Conservation (phyloP, 305 asterid species). For the Striga hermonthica region DNA sequence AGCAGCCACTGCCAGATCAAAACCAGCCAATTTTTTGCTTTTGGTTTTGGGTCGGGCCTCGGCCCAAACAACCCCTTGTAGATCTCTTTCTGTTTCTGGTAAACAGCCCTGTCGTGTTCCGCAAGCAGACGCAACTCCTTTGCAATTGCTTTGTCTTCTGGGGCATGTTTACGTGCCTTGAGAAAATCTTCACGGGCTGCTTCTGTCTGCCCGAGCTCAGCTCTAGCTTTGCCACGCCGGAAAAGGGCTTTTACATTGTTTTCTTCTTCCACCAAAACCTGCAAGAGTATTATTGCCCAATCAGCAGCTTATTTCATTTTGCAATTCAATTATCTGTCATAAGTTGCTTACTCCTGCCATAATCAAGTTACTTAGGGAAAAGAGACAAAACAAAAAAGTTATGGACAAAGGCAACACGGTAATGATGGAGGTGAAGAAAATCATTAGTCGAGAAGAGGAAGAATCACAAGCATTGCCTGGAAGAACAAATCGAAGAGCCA, state of each 20-base stretch:
- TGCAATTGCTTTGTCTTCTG: conserved; percentile 77
- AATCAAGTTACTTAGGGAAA: not conserved
- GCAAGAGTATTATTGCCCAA: conserved; percentile 19
- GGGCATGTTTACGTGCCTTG: conserved; percentile 78
- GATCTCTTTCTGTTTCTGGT: conserved; percentile 89
- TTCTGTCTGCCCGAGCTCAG: conserved; percentile 92
- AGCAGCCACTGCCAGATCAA: conserved; percentile 70
- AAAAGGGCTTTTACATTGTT: conserved; percentile 84
- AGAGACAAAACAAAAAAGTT: conserved; percentile 2
- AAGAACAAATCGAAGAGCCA: not conserved
- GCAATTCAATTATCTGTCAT: not conserved
- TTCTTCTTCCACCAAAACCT: conserved; percentile 87
- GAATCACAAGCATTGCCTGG: not conserved
- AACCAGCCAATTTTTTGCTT: conserved; percentile 45
- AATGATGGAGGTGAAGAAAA: not conserved
- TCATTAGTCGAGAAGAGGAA: not conserved
- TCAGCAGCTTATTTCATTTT: conserved; percentile 9
- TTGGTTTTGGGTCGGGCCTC: conserved; percentile 63
- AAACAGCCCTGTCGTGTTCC: conserved; percentile 83
- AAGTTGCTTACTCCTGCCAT: conserved; percentile 1
- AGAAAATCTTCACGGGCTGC: conserved; percentile 93
- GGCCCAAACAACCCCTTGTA: conserved; percentile 82
- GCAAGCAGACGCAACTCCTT: conserved; percentile 67
- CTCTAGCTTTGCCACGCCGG: conserved; percentile 91
- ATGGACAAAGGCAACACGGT: not conserved